Percentiles rank a stretch among this genome's conserved stretches.
phyloP scores from a whole-genome alignment of 352 stramenopile species.

The Thalassiosira allenii region DNA sequence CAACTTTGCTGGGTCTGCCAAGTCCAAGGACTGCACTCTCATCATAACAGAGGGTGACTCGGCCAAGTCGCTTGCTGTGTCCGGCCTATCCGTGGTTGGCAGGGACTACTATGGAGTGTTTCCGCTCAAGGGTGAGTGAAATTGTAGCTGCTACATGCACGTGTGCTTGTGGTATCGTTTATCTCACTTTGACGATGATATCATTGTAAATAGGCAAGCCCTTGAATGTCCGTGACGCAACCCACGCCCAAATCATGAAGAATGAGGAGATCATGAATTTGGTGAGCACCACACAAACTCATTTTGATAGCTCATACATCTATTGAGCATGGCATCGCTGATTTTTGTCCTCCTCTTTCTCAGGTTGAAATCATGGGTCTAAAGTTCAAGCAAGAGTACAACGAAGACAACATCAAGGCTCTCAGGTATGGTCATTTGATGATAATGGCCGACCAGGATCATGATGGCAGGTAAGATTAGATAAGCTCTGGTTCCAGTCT shows the following conservation, averaged over 20 bases:
- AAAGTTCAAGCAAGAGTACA: slow-evolving; percentile 96
- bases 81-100: slow-evolving; percentile 96
- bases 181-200: no score
- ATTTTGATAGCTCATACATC: no score
- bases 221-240: slow-evolving; percentile 99
- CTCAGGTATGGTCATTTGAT: slow-evolving; percentile 99
- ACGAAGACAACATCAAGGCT: slow-evolving; percentile 89
- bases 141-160: no score
- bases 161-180: no score
- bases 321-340: no score
- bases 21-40: slow-evolving; percentile 92
- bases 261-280: slow-evolving; percentile 95
- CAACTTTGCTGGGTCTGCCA: slow-evolving; percentile 93
- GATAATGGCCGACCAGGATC: slow-evolving; percentile 99
- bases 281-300: no score
- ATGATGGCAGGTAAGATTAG: slow-evolving; percentile 90
- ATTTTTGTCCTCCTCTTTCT: no score
- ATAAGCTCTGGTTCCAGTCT: no score
- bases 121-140: slow-evolving; percentile 96
- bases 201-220: no score
- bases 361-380: slow-evolving; percentile 95
- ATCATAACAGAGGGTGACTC: slow-evolving; percentile 99
- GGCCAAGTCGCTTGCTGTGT: slow-evolving; percentile 99
- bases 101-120: slow-evolving; percentile 99
- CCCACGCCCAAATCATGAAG: slow-evolving; percentile 96